Base-by-base conservation (phyloP, 495 filamentous ascomycete genomes). In the Tetracladium marchalianum region DNA sequence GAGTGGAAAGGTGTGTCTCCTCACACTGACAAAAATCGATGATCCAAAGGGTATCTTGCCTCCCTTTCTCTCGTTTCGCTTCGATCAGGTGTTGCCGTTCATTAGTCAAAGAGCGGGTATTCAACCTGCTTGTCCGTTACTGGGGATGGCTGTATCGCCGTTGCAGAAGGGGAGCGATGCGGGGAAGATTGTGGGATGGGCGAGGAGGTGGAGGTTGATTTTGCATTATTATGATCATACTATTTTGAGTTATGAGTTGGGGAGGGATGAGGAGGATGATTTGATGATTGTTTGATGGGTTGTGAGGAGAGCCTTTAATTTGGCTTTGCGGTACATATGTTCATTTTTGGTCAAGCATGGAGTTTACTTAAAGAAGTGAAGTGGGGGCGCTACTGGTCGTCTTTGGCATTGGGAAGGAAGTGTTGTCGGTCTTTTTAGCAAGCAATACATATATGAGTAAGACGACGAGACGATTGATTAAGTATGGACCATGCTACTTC, bases 221-320 rank as follows among this genome's bases (percentile, higher is more conserved):
- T 63, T 95, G 54, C 73, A 80, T 24, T 97, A 84, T 64, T 67
- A 70, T 52, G 78, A 95, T 62, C 81, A 87, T 50, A 77, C 77
- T 0, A 73, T 96, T 12, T 63, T 95, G 59, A 85, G 75, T 56
- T 97, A 96, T 63, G 85, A 95, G 57, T 65, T 96, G 18, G 59
- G 62, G 18, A 54, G 65, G 16, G 56, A 57, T 33, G 50, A 53
- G 44, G 41, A 39, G 35, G 58, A 53, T 18, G 34, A 50, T 11
- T 37, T 62, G 31, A 36, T 54, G 11, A 50, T 60, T 24, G 15
- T 52, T 40, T 62, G 37, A 54, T n/a, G 41, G 16, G 10, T 37
- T 31, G 35, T n/a, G n/a, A n/a, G n/a, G n/a, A n/a, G n/a, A 35
- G 33, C n/a, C n/a, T n/a, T n/a, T n/a, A n/a, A 27, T 27, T 27